Evolutionary conservation across 306 rosid genomes (phyloP), one percentile per base, ranked within the genome.

Genomic region (Mimosa pudica): DNA sequence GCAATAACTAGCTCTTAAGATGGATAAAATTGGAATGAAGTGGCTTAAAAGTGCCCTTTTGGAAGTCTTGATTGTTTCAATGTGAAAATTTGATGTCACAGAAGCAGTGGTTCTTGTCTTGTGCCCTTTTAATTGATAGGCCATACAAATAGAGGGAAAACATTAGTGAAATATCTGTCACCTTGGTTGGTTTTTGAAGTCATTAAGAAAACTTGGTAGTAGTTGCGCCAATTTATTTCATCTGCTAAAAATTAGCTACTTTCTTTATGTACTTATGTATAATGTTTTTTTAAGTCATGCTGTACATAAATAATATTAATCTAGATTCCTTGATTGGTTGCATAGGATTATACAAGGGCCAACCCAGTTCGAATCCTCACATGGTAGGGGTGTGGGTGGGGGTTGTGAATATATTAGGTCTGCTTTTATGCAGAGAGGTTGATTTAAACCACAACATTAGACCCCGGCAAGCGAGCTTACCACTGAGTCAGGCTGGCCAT

Each of bases 241-340:
- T 20, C 65, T 58, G 65, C 24, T 20, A 58, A 58, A 58, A 33
- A 24, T 58, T 58, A 9, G 65, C 65, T 58, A 8, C 68, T 63
- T 32, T 63, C 68, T 63, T 63, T 32, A 11, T 11, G 44, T 58
- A 8, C 33, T 64, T 64, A 8, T 64, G 70, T 13, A 35, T 63
- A 12, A 33, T 63, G 3, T 63, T 63, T 1, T 33, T 75, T 61
- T 51, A 62, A 49, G 5, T 8, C 55, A 76, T 73, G 63, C n/a
- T 33, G 52, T 16, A 55, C 42, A 38, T 54, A 24, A 24, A 41
- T 48, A 47, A 41, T 74, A 30, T 74, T 68, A 71, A 66, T 66
- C 10, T 47, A 57, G 70, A 60, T 67, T 77, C 10, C 77, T 58
- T 45, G 49, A 68, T 73, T 54, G 36, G 35, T 58, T 69, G 16